Percentiles rank a stretch among this genome's conserved stretches.
phyloP scores from a whole-genome alignment of 1,284 basidiomycete species.

The Blastosporella zonata region DNA sequence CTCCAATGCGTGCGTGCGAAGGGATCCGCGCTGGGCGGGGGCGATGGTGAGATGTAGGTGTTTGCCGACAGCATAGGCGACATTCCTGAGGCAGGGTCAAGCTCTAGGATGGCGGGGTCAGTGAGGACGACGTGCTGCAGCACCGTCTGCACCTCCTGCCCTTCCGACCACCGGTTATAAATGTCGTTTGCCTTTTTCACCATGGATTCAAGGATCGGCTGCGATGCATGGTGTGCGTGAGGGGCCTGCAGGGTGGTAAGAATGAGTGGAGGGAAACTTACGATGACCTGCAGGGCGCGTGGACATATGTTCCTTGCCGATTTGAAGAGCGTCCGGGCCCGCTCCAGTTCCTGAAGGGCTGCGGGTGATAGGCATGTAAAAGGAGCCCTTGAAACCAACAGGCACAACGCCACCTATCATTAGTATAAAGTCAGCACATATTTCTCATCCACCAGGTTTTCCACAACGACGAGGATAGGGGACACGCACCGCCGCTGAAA shows the following conservation, averaged over 20 bases:
- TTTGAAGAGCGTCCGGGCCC: conserved; percentile 40
- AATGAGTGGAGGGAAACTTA: conserved; percentile 28
- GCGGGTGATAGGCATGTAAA: conserved; percentile 45
- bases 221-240: background rate
- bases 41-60: conserved; percentile 18
- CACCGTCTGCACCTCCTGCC: conserved; percentile 39
- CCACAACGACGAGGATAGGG: conserved; percentile 1
- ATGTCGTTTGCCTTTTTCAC: conserved; percentile 44
- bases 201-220: conserved; percentile 46
- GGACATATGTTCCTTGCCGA: conserved; percentile 40
- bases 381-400: conserved; percentile 43
- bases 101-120: conserved; percentile 22
- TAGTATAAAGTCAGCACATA: background rate
- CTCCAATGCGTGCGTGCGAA: conserved; percentile 38
- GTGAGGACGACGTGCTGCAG: conserved; percentile 38
- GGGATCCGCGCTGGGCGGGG: conserved; percentile 29
- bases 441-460: background rate
- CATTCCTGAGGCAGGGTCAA: conserved; percentile 6
- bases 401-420: conserved; percentile 40
- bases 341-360: conserved; percentile 43
- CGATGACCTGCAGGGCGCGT: conserved; percentile 40
- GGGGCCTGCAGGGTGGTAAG: background rate
- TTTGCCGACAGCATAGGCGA: background rate
- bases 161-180: conserved; percentile 41
- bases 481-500: conserved; percentile 58